These are phyloP conservation scores for Penicillium sp. DNA, from an alignment of 2,329 filamentous ascomycete genomes.

Conservation along the genomic window DNA sequence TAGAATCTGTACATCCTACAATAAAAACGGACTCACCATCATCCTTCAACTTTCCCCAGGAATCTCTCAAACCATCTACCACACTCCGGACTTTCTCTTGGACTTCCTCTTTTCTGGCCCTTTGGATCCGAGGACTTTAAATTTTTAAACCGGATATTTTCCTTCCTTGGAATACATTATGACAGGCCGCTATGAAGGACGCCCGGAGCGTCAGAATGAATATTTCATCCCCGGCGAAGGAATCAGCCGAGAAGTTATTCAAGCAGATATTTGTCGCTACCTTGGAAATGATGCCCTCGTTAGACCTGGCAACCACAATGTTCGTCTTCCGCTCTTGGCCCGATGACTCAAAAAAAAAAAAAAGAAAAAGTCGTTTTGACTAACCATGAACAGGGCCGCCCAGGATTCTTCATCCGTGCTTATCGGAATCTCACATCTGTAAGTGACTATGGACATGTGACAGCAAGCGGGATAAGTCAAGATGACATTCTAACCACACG, in stretches of 20 bases:
- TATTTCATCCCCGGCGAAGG: constrained; percentile 79
- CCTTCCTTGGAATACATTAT: constrained; percentile 36
- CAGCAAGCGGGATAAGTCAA: constrained; percentile 1
- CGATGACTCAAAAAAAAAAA: constrained; percentile 11
- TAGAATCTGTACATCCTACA: constrained; percentile 23
- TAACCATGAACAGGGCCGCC: constrained; percentile 57
- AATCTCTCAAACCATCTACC: constrained; percentile 12
- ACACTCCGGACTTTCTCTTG: constrained; percentile 20
- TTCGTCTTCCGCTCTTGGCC: constrained; percentile 45
- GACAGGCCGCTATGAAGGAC: constrained; percentile 40
- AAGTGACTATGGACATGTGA: constrained; percentile 39
- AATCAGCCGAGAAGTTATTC: constrained; percentile 81
- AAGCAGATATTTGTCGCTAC: constrained; percentile 80
- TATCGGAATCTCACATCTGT: constrained; percentile 78
- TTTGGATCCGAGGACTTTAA: constrained; percentile 29
- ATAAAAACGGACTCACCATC: constrained; percentile 21
- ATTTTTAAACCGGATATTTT: constrained; percentile 26
- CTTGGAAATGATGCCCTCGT: constrained; percentile 79
- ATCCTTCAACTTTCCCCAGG: constrained; percentile 13
- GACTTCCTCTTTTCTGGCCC: constrained; percentile 27
- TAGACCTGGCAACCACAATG: constrained; percentile 71
- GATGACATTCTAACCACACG: constrained; percentile 9
- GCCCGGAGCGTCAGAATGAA: constrained; percentile 60
- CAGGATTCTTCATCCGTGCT: constrained; percentile 75
- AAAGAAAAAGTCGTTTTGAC: constrained; percentile 22